phyloP scores from a whole-genome alignment of 352 stramenopile species.

The Globisporangium cylindrosporum region DNA sequence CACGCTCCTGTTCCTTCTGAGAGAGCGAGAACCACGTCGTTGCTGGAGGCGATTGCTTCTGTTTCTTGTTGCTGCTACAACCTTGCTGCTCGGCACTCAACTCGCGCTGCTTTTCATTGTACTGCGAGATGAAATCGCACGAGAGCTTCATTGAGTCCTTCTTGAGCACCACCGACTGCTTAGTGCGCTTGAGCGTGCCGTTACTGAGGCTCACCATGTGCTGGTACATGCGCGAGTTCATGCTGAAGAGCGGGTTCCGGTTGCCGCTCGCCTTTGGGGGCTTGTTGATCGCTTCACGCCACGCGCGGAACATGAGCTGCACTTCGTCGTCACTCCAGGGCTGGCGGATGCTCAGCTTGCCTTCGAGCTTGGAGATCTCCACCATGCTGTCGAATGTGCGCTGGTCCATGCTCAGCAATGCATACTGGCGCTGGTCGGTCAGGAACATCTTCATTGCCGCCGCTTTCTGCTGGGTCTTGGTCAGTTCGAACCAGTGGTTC shows the following conservation, averaged over 20 bases:
- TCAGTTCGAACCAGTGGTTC: conserved; percentile 17
- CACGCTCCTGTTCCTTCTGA: conserved; percentile 9
- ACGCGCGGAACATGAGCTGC: conserved; percentile 13
- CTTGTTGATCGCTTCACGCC: conserved; percentile 11
- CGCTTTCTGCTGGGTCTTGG: conserved; percentile 10
- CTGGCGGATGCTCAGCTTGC: conserved; percentile 13
- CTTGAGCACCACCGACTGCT: conserved; percentile 15
- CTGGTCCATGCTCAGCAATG: conserved; percentile 11
- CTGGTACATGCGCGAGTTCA: conserved; percentile 17
- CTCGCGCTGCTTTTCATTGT: conserved; percentile 4
- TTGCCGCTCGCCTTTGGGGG: neutral
- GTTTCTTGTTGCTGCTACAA: neutral
- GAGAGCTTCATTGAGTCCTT: conserved; percentile 16
- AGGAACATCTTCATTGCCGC: neutral
- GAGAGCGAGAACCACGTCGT: conserved; percentile 10
- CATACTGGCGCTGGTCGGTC: conserved; percentile 14
- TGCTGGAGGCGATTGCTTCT: neutral
- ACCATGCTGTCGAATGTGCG: conserved; percentile 14
- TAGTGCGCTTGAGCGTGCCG: conserved; percentile 10
- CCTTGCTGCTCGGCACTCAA: neutral
- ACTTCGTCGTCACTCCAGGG: conserved; percentile 13
- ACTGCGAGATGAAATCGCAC: conserved; percentile 12
- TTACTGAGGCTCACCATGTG: conserved; percentile 7
- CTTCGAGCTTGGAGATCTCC: conserved; percentile 11
- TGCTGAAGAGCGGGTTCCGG: neutral